Evolutionary conservation across 768 basidiomycete genomes (phyloP), one percentile per base, ranked within the genome.

Genomic region (Auriscalpium orientale): DNA sequence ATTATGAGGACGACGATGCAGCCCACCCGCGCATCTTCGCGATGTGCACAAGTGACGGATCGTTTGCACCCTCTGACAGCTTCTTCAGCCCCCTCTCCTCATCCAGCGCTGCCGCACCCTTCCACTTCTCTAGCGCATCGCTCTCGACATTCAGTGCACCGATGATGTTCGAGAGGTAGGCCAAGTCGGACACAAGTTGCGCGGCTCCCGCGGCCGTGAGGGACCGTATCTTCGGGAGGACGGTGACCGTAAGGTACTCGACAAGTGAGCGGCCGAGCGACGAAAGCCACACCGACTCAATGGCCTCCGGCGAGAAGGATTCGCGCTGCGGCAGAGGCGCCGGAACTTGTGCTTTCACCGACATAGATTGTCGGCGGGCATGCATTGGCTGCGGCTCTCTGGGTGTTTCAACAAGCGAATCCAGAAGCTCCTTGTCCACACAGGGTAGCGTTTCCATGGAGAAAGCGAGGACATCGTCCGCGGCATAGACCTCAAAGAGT

Each of bases 401-500:
- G 59, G 46, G 58, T 11, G 69, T 75, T 56, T 82, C 83, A 2
- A 73, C 65, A 7, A 79, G 65, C 38, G 72, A 74, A 53, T 76
- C 78, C 18, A 82, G 66, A 49, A 79, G 68, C 44, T 85, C 82
- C 7, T 72, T 61, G 56, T 88, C 83, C 50, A 89, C 67, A 62
- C 82, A 81, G 0, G 89, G 91, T 10, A 98, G 73, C 6, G 88
- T 91, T 49, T 87, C 83, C 43, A 98, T 74, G 37, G 91, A 92
- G 70, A 94, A 97, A 2, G 85, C 82, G 9, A 98, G 78, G 10
- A 91, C 90, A 58, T 94, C 92, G 67, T 98, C 94, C 56, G 87
- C 86, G 8, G 89, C 91, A 65, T 97, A 95, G 16, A 95, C 88
- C 69, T 98, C 95, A 65, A 98, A 97, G 15, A 98, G 74, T 55